Evolutionary conservation across 495 filamentous ascomycete genomes (phyloP), one percentile per base, ranked within the genome.

Genomic region (Glutinoglossum americanum): DNA sequence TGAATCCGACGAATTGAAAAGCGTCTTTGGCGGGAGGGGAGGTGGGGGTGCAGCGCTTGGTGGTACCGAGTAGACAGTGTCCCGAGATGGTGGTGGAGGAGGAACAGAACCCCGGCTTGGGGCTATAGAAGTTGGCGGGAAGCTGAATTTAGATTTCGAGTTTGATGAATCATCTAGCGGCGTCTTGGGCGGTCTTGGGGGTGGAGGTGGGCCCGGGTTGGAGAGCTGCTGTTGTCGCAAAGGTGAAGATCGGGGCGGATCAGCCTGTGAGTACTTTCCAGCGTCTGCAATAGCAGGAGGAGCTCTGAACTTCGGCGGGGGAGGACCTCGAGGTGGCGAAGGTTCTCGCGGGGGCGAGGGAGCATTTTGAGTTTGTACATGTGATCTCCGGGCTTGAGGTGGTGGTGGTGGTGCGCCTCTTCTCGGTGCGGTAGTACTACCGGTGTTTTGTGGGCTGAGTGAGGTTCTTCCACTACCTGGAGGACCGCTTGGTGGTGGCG

Each of bases 271-370:
- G 62, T 76, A 90, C 67, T 85, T 89, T 4, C 89, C 89, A 44
- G 89, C 89, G 66, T 92, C 86, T 58, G 85, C 77, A 51, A 94
- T 68, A 21, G 89, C 85, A 60, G 89, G 89, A 21, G 89, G 89
- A 25, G 86, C 89, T 58, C 79, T 76, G 64, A 90, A 94, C 62
- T 75, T 77, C 47, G 67, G 62, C 60, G 83, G 73, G 32, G 73
- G 69, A 26, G 74, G 68, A 56, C 69, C 69, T 33, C 73, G 72
- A 10, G 76, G 73, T 23, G 75, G 74, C 5, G 75, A 73, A 17
- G 74, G 69, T 30, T 84, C 78, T 61, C 80, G 73, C 27, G 57
- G 71, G 63, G 49, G 49, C 70, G 65, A 49, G 51, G 45, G 65
- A 63, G 70, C 58, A 69, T 69, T 57, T 57, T 61, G 79, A 77